Evolutionary conservation across 2,329 filamentous ascomycete species (phyloP).

Genomic region (Aureobasidium pullulans): DNA sequence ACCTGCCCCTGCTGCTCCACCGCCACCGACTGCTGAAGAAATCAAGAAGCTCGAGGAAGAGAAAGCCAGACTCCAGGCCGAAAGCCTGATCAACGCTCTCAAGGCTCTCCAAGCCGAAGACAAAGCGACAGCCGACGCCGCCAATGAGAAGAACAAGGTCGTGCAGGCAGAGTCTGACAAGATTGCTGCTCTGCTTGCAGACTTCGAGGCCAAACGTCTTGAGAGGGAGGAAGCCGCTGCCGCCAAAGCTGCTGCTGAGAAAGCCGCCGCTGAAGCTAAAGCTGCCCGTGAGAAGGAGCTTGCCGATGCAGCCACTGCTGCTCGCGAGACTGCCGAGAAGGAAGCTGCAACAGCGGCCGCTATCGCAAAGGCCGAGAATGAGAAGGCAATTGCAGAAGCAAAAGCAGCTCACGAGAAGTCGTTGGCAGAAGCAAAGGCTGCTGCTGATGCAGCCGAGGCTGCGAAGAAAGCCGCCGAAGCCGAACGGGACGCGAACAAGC

Average conservation of each 20-base stretch:
- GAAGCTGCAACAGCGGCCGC: conserved; percentile 22
- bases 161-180: conserved; percentile 17
- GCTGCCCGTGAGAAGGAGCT: conserved; percentile 38
- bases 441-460: conserved; percentile 44
- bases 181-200: conserved; percentile 31
- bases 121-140: background rate
- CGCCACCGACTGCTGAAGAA: conserved; percentile 19
- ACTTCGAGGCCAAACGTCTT: conserved; percentile 34
- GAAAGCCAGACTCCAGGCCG: conserved; percentile 22
- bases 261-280: conserved; percentile 29
- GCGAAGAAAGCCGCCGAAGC: conserved; percentile 42
- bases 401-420: conserved; percentile 40
- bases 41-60: conserved; percentile 25
- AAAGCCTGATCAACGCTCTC: background rate
- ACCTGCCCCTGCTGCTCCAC: conserved; percentile 18
- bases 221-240: conserved; percentile 28
- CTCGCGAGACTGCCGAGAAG: conserved; percentile 37
- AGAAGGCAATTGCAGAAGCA: conserved; percentile 36
- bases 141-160: conserved; percentile 6
- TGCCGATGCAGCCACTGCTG: conserved; percentile 37
- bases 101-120: conserved; percentile 15
- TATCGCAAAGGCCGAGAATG: conserved; percentile 31
- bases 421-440: conserved; percentile 46
- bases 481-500: conserved; percentile 40
- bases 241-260: conserved; percentile 29